Base-by-base conservation (phyloP, 345 rosid genomes). In the Arabidopsis suecica region DNA sequence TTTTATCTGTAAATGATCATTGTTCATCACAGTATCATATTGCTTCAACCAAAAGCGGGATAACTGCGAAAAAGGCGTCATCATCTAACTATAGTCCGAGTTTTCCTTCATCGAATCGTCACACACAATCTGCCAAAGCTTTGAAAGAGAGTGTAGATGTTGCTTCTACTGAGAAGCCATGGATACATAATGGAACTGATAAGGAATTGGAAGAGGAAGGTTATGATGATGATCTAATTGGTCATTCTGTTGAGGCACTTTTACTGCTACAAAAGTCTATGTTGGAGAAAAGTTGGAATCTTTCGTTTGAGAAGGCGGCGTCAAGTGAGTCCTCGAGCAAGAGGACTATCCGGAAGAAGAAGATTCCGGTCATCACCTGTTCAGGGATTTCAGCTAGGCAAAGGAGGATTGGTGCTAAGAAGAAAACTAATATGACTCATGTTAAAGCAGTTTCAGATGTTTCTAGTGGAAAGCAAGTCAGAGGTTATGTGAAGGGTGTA, bases 231-330 rank as follows among this genome's bases (percentile, higher is more conserved):
- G 82, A 42, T 41, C 38, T 62, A 30, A 14, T 84, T 53, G 84
- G 83, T 65, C 82, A 67, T 72, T 89, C 93, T 2, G 81, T 93
- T 23, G 97, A 93, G 48, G 96, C 90, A 50, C 87, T 91, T 33
- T 87, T 93, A 25, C 70, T 93, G 81, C 79, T 93, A 67, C 98
- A 94, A 84, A 94, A 87, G 82, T 88, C 93, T 61, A 86, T 91
- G 88, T 86, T 94, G 37, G 98, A 94, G 65, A 88, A 93, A 77
- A 97, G 91, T 48, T 94, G 98, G 98, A 89, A 81, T 69, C 97
- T 94, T 79, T 86, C 96, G 14, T 87, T 91, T 73, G 90, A 89
- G 51, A 79, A 84, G 62, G 80, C 71, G 2, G 67, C 53, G 14
- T 72, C 72, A 23, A 44, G 53, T 77, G 84, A 81, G 55, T 80